Base-by-base conservation (phyloP, 2,329 filamentous ascomycete genomes). In the Amauroascus verrucosus region DNA sequence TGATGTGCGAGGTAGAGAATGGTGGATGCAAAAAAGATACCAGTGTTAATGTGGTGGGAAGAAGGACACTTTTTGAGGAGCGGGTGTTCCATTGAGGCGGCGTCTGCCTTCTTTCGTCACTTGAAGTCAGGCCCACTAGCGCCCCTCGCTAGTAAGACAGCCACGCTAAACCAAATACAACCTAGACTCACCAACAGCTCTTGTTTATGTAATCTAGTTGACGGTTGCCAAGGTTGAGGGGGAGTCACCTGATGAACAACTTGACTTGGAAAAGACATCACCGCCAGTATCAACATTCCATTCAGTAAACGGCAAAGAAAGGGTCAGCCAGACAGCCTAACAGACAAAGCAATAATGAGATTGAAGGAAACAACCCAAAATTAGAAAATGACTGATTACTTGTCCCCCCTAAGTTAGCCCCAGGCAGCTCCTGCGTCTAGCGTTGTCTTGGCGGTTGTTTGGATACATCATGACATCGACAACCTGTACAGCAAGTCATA, bases 21-120 rank as follows among this genome's bases (percentile, higher is more conserved):
- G 33, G 24, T 37, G 33, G 35, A 40, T 47, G 52, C n/a, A 35
- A 51, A 22, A 7, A 38, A 40, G 20, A 20, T 22, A 26, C 13
- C n/a, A 30, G 30, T 22, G 26, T 45, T 40, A 30, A 48, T 13
- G 40, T 37, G 53, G 33, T 45, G 40, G 33, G 35, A 51, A 32
- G 43, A 6, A 32, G 24, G 44, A 14, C 30, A 43, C 43, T 48
- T 41, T 40, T 48, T 22, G 26, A 43, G 14, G 26, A 30, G 28
- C 9, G 16, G n/a, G 35, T 13, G 38, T 13, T 37, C 40, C 20
- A 24, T 24, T n/a, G 53, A 48, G 38, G 45, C 37, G 44, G 49
- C 30, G 41, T 33, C 54, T 56, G 54, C 54, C 54, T 56, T 56
- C 54, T 56, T 56, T 52, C 54, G 50, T 53, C 54, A 53, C 47